Conservation (phyloP, 768 basidiomycete genomes). For the Boletus coccyginus region DNA sequence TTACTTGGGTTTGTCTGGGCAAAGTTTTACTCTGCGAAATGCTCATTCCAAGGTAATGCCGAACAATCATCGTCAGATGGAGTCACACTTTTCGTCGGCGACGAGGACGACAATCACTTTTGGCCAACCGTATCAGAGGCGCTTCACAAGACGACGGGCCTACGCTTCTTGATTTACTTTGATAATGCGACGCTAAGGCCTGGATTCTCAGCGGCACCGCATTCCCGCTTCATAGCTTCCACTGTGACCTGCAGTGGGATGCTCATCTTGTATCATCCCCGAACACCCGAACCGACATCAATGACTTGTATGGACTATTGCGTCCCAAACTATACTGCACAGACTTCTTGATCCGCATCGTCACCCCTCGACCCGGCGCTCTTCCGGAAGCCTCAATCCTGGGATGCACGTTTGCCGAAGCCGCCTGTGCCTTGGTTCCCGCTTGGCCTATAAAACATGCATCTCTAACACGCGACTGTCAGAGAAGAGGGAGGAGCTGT, state of each 20-base stretch:
- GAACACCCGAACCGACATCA: constrained; percentile 23
- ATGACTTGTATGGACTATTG: constrained; percentile 36
- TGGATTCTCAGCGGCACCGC: constrained; percentile 41
- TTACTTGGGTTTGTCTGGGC: not conserved
- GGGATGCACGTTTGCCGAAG: constrained; percentile 69
- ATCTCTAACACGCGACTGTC: constrained; percentile 50
- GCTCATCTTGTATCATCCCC: constrained; percentile 40
- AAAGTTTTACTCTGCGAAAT: not conserved
- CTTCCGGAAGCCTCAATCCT: constrained; percentile 52
- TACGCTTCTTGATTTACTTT: constrained; percentile 53
- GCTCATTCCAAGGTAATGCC: constrained; percentile 34
- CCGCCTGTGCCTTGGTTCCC: constrained; percentile 54
- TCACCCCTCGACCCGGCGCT: constrained; percentile 26
- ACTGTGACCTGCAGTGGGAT: constrained; percentile 70
- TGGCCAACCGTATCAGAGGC: constrained; percentile 52
- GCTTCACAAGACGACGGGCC: constrained; percentile 42
- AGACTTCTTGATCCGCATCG: constrained; percentile 14
- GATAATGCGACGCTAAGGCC: constrained; percentile 27
- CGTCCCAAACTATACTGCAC: constrained; percentile 9
- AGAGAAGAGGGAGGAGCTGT: constrained; percentile 55
- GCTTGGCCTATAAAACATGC: constrained; percentile 67
- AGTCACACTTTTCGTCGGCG: constrained; percentile 47
- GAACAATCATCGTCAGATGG: constrained; percentile 42
- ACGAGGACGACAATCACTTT: constrained; percentile 33
- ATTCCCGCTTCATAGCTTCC: constrained; percentile 59